phyloP scores from a whole-genome alignment of 1,284 basidiomycete genomes.

The Trichosporon coremiiforme region DNA sequence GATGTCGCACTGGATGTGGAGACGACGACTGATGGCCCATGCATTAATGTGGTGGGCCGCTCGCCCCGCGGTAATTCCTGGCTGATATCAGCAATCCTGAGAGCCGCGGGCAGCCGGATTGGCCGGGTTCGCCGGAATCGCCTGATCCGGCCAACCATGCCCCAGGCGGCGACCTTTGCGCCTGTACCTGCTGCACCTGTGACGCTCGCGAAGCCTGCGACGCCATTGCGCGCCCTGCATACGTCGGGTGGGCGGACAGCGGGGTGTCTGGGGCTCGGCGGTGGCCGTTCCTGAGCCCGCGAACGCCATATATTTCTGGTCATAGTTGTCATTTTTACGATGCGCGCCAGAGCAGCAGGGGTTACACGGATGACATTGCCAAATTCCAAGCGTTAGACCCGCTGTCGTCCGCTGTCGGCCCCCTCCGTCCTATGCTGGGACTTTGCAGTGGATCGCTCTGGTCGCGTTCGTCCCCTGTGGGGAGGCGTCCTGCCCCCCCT shows the following conservation, averaged over 20 bases:
- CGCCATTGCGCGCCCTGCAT: neutral
- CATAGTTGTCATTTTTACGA: neutral
- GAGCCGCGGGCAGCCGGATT: neutral
- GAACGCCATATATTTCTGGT: neutral
- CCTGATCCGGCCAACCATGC: neutral
- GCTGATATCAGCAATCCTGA: neutral
- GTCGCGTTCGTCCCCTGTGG: neutral
- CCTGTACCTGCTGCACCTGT: too few relatives aligned
- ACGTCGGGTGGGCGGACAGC: neutral
- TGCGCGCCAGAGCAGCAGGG: neutral
- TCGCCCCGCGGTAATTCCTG: conserved; percentile 11
- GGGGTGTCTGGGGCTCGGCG: too few relatives aligned
- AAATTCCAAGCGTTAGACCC: neutral
- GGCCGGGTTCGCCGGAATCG: neutral
- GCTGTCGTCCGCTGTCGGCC: neutral
- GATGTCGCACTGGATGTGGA: neutral
- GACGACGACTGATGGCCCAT: neutral
- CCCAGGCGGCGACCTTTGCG: too few relatives aligned
- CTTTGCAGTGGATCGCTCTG: neutral
- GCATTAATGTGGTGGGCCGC: neutral
- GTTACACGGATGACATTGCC: neutral
- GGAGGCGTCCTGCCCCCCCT: neutral
- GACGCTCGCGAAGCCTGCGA: too few relatives aligned
- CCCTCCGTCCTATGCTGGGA: too few relatives aligned
- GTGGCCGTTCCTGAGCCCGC: neutral